Evolutionary conservation across 2,329 filamentous ascomycete genomes (phyloP), one percentile per base, ranked within the genome.

Genomic region (Paracoccidioides lutzii): DNA sequence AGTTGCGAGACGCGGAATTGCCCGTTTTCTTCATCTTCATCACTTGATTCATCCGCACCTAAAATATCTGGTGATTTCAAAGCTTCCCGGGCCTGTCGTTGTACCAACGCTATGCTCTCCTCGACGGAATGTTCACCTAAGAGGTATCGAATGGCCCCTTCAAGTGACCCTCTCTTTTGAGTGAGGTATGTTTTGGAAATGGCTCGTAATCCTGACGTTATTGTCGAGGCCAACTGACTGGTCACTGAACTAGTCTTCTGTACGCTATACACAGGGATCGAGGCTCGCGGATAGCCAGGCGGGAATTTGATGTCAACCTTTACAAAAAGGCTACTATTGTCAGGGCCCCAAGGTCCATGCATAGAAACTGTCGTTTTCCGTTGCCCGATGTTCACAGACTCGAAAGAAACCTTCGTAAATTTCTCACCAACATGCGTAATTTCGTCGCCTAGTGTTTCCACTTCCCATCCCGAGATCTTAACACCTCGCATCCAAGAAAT

Each of bases 31-130:
- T 90, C 88, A 60, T 90, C 87, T 58, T 88, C 85, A 59, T 89
- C 85, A 63, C 87, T 94, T 3, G 89, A 96, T 61, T 88, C 91
- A 60, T 93, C 88, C 56, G 87, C 86, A 35, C 70, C 74, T 41
- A 76, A 55, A 49, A 67, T 67, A 52, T 73, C 67, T 12, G 73
- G 68, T 46, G 72, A 70, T 59, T 76, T 73, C 54, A 75, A 60
- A 58, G 72, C 68, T 54, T 70, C 69, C 54, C 82, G 69, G 60
- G 87, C 83, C 60, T 82, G 78, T 9, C 84, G 80, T 48, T 75
- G 71, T 50, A 73, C 71, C 69, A 68, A 75, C 55, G 69, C 67
- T 32, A 81, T 72, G 58, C 77, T 81, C 43, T 84, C 80, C 58
- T 83, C 76, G 4, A 84, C 69, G 55, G 70, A 74, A 56, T 77